Base-by-base conservation (phyloP, 2,329 filamentous ascomycete species). In the Diaporthe velutina region DNA sequence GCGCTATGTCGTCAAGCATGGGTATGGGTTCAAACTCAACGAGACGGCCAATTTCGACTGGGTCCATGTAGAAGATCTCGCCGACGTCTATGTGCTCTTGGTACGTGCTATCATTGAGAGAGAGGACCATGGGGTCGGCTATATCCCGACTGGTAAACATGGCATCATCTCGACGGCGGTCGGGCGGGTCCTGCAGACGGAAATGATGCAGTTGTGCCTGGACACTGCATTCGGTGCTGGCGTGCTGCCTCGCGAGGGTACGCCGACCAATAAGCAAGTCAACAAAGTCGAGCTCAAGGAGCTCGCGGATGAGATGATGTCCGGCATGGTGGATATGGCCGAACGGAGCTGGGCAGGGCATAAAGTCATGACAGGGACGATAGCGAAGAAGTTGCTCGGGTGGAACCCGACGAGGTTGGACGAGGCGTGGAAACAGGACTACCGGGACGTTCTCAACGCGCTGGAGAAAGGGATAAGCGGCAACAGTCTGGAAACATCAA, bases 321-420 rank as follows among this genome's bases (percentile, higher is more conserved):
- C 28, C 4, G 54, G 54, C 28, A 7, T 33, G 7, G 54, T 57
- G 17, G 54, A 57, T 33, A 57, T 57, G n/a, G n/a, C n/a, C n/a
- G n/a, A n/a, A n/a, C n/a, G n/a, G n/a, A n/a, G n/a, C n/a, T n/a
- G 57, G 54, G 54, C 54, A 33, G 54, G 54, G 33, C 57, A 40
- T 12, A 28, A 60, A 40, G 22, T 60, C 35, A 25, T 60, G 12
- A 40, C 10, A 60, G 57, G 57, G 22, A 40, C 57, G 22, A 15
- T 17, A 15, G 33, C 35, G 12, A 60, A 8, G 57, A 60, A 15
- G 13, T 25, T 25, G 22, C 3, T 60, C 6, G 57, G 57, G 13
- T 40, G n/a, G n/a, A 40, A 25, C 22, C 57, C 57, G 55, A 60
- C 33, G 22, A 40, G 35, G 6, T 60, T 60, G 33, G 13, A 25